Evolutionary conservation across 2,329 filamentous ascomycete species (phyloP).

Genomic region (Calonectria henricotiae): DNA sequence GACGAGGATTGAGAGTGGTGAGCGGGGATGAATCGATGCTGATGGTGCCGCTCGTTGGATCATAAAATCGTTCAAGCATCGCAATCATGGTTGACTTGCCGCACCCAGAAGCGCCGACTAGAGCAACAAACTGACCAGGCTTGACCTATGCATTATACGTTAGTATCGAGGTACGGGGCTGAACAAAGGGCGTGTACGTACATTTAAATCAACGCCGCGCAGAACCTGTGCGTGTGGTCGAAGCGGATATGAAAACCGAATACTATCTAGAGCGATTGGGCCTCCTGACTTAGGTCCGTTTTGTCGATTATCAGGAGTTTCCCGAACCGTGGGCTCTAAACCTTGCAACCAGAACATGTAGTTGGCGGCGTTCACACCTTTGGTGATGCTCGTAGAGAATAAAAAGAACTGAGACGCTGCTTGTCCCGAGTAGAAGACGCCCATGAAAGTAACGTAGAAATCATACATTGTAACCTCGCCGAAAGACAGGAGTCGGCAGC

Average conservation of each 20-base stretch:
- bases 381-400: constrained; percentile 70
- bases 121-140: constrained; percentile 68
- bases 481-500: constrained; percentile 58
- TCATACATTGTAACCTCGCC: constrained; percentile 69
- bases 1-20: constrained; percentile 62
- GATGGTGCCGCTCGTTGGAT: constrained; percentile 64
- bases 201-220: constrained; percentile 58
- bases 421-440: constrained; percentile 65
- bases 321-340: constrained; percentile 61
- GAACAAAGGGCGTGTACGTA: neutral
- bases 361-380: constrained; percentile 66
- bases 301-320: constrained; percentile 61
- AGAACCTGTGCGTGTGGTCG: constrained; percentile 61
- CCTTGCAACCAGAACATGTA: constrained; percentile 67
- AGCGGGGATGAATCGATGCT: constrained; percentile 64
- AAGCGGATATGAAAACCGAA: constrained; percentile 77
- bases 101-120: constrained; percentile 70
- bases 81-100: constrained; percentile 76
- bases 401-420: constrained; percentile 61
- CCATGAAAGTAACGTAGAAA: constrained; percentile 68
- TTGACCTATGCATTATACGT: constrained; percentile 53
- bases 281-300: constrained; percentile 56
- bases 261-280: constrained; percentile 66
- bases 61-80: constrained; percentile 66
- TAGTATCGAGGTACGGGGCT: neutral